Evolutionary conservation across 2,329 filamentous ascomycete species (phyloP).

Genomic region (Hymenotorrendiella dingleyae): DNA sequence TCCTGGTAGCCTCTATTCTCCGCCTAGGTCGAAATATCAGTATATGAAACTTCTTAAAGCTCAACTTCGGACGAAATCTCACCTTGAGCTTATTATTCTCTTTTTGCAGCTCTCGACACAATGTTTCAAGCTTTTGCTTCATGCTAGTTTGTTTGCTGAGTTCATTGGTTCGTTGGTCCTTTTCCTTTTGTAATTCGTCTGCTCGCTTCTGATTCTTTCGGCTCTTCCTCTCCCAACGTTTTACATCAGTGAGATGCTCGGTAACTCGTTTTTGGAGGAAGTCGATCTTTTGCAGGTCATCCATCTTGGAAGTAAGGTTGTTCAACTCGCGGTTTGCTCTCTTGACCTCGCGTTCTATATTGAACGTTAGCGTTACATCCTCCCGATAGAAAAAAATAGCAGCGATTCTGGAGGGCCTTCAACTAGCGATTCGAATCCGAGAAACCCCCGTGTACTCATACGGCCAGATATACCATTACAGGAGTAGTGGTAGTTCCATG

Average conservation of each 20-base stretch:
- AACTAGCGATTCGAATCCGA: too few relatives aligned
- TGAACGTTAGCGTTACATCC: conserved; percentile 8
- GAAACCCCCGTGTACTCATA: too few relatives aligned
- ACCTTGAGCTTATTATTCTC: conserved; percentile 99
- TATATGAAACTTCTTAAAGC: conserved; percentile 9
- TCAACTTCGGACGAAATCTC: conserved; percentile 15
- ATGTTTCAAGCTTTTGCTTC: conserved; percentile 94
- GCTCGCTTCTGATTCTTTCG: conserved; percentile 93
- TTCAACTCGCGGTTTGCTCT: conserved; percentile 88
- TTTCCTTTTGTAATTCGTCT: conserved; percentile 93
- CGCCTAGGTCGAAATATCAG: conserved; percentile 48
- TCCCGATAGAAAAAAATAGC: too few relatives aligned
- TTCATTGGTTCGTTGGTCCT: conserved; percentile 76
- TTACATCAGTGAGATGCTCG: conserved; percentile 90
- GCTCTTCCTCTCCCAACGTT: conserved; percentile 88
- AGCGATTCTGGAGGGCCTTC: too few relatives aligned
- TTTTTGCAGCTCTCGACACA: conserved; percentile 88
- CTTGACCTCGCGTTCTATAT: conserved; percentile 82
- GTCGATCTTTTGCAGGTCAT: conserved; percentile 86
- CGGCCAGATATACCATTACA: too few relatives aligned
- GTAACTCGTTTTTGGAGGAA: conserved; percentile 85
- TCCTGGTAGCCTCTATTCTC: conserved; percentile 91
- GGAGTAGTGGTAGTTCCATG: too few relatives aligned
- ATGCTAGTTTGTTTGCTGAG: conserved; percentile 83
- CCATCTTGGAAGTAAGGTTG: conserved; percentile 85